Evolutionary conservation across 23 red algal genomes (phyloP), one percentile per base, ranked within the genome.

Genomic region (Cyanidiococcus yangmingshanensis): DNA sequence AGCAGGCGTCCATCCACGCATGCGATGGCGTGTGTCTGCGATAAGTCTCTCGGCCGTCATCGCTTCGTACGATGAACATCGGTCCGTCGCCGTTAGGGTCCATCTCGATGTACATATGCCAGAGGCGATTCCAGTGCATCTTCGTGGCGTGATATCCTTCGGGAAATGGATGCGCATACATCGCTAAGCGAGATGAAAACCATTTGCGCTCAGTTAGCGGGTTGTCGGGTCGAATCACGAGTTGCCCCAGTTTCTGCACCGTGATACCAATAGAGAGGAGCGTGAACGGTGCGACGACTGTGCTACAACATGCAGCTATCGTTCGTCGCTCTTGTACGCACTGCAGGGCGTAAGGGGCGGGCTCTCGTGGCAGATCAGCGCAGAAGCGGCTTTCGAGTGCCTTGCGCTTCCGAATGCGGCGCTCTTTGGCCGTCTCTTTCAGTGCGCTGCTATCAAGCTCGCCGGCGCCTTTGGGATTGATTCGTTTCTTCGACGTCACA

Each of bases 141-240:
- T 71, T 71, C n/a, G n/a, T 71, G 12, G 63, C 63, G 27, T 71
- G 63, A 35, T 71, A 71, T 17, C 63, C 63, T 25, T 2, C 12
- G 7, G 63, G 63, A 71, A 71, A 71, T 29, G 63, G 63, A 71
- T 71, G 63, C 27, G 63, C 63, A 29, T 32, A 71, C 63, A 71
- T 71, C 3, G 63, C 63, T 29, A 71, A 29, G n/a, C 32, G 21
- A 2, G 63, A 71, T 7, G 63, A 71, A 29, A 71, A 71, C 63
- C 63, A 71, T 30, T 71, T 71, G 7, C 63, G 63, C 63, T 71
- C 63, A 2, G 27, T 30, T 7, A 71, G 7, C 7, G 63, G 63
- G 32, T 71, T 29, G 32, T 71, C 63, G 12, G 63, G 63, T 7
- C 21, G 63, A 71, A 25, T 32, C 63, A 71, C 63, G n/a, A 71